Evolutionary conservation across 169 alveolate genomes (phyloP).

Genomic region (Eimeria acervulina): DNA sequence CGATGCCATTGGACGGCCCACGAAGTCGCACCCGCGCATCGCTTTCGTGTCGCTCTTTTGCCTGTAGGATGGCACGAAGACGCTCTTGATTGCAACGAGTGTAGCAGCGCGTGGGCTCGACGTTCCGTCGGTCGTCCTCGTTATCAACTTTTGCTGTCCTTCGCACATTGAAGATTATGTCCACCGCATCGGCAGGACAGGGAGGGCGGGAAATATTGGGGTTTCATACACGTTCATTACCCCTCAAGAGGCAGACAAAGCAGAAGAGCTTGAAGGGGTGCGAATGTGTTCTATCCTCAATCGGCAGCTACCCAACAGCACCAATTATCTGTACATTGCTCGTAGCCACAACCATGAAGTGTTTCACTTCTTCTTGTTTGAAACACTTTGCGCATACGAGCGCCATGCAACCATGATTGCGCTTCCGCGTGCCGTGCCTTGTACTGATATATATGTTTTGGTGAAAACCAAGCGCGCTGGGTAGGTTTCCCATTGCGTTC

Average conservation of each 20-base stretch:
- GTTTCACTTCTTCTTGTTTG: neutral
- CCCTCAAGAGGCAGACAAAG: conserved; percentile 96
- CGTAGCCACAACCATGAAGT: neutral
- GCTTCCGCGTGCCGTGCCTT: neutral
- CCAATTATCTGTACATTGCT: neutral
- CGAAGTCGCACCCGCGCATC: neutral
- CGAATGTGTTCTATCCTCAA: neutral
- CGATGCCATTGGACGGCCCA: neutral
- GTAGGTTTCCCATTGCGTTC: conserved; percentile 64
- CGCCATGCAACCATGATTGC: neutral
- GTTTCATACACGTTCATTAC: conserved; percentile 98
- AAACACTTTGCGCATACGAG: neutral
- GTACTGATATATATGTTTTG: neutral
- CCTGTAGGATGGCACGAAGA: conserved; percentile 81
- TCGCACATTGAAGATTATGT: conserved; percentile 99
- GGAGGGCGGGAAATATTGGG: conserved; percentile 99
- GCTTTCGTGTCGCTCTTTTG: conserved; percentile 21
- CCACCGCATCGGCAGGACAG: conserved; percentile 99
- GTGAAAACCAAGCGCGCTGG: neutral
- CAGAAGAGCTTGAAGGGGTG: conserved; percentile 96
- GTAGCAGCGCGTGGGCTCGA: conserved; percentile 99
- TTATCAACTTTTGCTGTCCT: conserved; percentile 98
- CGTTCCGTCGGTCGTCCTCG: conserved; percentile 96
- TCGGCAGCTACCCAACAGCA: neutral
- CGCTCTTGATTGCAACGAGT: conserved; percentile 98